These are phyloP conservation scores for Kurtzmaniella quercitrusa DNA, from an alignment of 1,139 yeast species.

Conservation along the genomic window DNA sequence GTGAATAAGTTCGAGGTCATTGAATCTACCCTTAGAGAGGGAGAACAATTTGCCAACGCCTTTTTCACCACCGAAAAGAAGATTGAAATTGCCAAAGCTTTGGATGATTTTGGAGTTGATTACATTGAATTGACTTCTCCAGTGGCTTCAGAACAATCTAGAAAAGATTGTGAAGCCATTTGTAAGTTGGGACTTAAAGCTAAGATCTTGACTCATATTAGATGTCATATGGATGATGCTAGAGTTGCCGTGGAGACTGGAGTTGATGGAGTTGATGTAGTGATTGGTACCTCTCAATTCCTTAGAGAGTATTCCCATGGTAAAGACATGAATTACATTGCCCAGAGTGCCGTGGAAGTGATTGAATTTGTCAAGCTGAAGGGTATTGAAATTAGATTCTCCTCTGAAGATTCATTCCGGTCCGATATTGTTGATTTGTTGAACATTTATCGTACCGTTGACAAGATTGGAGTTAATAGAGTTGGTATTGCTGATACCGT, in stretches of 20 bases:
- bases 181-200: slow-evolving; percentile 96
- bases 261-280: slow-evolving; percentile 98
- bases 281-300: slow-evolving; percentile 95
- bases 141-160: slow-evolving; percentile 92
- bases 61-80: slow-evolving; percentile 93
- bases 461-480: slow-evolving; percentile 96
- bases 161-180: slow-evolving; percentile 93
- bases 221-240: slow-evolving; percentile 99
- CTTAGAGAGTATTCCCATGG: slow-evolving; percentile 95
- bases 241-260: slow-evolving; percentile 96
- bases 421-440: slow-evolving; percentile 92
- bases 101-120: slow-evolving; percentile 97
- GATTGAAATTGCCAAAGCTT: slow-evolving; percentile 95
- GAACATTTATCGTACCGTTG: slow-evolving; percentile 94
- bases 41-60: slow-evolving; percentile 98
- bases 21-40: slow-evolving; percentile 95
- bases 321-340: slow-evolving; percentile 97
- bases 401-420: slow-evolving; percentile 96
- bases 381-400: slow-evolving; percentile 94
- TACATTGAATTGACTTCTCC: slow-evolving; percentile 97
- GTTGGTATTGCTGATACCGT: slow-evolving; percentile 99
- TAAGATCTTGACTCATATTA: slow-evolving; percentile 84
- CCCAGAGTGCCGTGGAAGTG: slow-evolving; percentile 93
- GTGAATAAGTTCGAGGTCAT: slow-evolving; percentile 87
- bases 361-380: slow-evolving; percentile 96